These are phyloP conservation scores for Suillus plorans DNA, from an alignment of 768 basidiomycete species.

Conservation along the genomic window DNA sequence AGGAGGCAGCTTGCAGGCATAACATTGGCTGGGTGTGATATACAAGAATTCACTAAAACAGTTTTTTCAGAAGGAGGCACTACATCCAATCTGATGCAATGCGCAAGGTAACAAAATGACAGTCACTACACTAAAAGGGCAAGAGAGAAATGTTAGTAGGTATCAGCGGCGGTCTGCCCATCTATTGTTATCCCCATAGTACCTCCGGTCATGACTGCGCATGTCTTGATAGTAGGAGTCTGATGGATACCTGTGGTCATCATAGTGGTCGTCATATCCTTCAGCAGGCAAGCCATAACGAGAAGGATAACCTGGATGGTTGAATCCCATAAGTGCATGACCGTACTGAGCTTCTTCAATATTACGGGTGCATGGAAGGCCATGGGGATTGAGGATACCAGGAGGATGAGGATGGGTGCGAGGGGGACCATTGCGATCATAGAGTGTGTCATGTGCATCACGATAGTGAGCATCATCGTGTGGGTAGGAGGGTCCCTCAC, in stretches of 20 bases:
- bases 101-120: background rate
- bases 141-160: background rate
- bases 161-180: background rate
- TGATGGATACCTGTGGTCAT: background rate
- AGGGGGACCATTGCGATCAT: background rate
- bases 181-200: background rate
- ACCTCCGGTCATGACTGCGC: background rate
- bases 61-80: background rate
- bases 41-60: background rate
- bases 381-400: background rate
- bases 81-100: background rate
- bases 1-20: too few relatives aligned
- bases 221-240: background rate
- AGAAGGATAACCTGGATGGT: background rate
- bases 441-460: background rate
- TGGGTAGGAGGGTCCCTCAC: background rate
- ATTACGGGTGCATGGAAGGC: background rate
- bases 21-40: too few relatives aligned
- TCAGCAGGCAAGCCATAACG: background rate
- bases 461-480: background rate
- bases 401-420: background rate
- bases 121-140: background rate
- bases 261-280: background rate
- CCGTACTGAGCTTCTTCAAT: background rate
- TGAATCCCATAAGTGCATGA: background rate